Conservation (phyloP, 495 filamentous ascomycete species). For the Elaphomyces granulatus region DNA sequence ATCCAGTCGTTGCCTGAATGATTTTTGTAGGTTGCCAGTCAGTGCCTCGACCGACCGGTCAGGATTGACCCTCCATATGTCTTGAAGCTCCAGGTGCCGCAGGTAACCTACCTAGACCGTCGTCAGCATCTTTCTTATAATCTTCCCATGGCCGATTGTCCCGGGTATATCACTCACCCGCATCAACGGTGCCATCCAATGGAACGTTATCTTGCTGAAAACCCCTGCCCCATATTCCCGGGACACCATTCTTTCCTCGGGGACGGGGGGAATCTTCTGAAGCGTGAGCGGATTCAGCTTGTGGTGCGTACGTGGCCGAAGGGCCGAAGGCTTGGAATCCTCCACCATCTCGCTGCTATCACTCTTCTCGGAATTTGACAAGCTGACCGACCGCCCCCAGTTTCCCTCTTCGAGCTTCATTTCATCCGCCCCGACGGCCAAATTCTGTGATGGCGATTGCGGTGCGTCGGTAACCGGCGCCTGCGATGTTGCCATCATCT, state of each 20-base stretch:
- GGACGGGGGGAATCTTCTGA: constrained; percentile 37
- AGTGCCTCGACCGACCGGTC: constrained; percentile 54
- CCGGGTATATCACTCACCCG: constrained; percentile 13
- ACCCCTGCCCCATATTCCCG: constrained; percentile 39
- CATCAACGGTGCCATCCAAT: constrained; percentile 49
- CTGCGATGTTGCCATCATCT: too few species aligned
- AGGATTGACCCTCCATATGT: constrained; percentile 82
- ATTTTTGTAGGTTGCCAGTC: constrained; percentile 44
- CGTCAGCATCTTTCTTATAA: neutral
- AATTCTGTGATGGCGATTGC: too few species aligned
- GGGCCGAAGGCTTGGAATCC: constrained; percentile 11
- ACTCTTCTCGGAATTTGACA: too few species aligned
- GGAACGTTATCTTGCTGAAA: constrained; percentile 40
- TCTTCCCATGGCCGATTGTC: neutral
- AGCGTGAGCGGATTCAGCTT: constrained; percentile 41
- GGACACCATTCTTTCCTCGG: constrained; percentile 33
- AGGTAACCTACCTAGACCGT: constrained; percentile 48
- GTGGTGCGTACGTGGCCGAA: constrained; percentile 37
- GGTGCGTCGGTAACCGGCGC: too few species aligned
- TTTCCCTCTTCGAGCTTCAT: too few species aligned
- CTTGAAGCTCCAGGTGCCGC: constrained; percentile 65
- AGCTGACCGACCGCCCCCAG: too few species aligned
- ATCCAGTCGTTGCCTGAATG: constrained; percentile 50
- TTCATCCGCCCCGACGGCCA: too few species aligned
- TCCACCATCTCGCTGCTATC: too few species aligned